Evolutionary conservation across 345 rosid species (phyloP).

Genomic region (Eucalyptus victrix): DNA sequence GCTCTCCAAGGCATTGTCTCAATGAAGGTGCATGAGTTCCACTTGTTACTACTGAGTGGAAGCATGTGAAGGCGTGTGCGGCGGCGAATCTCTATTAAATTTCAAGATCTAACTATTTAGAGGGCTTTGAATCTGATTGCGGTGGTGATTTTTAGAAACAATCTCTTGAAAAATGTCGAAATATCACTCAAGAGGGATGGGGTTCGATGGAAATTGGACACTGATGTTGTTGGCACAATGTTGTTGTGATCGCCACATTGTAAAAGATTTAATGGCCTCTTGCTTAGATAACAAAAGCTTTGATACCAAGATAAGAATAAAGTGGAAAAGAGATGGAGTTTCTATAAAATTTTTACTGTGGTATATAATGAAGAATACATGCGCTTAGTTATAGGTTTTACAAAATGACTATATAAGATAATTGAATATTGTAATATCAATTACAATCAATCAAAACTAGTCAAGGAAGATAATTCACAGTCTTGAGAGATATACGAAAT

Average conservation of each 20-base stretch:
- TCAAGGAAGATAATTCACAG: background rate
- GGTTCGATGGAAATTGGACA: background rate
- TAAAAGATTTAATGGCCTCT: background rate
- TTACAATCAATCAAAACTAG: background rate
- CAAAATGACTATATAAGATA: background rate
- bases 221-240: background rate
- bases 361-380: background rate
- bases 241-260: background rate
- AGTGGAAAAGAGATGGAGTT: background rate
- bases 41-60: background rate
- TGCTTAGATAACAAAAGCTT: background rate
- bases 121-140: background rate
- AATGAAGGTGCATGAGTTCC: background rate
- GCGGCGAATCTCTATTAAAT: background rate
- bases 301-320: background rate
- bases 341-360: background rate
- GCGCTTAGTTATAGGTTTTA: background rate
- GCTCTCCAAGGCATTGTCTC: too few relatives aligned
- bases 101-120: background rate
- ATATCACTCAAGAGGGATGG: background rate
- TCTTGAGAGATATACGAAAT: background rate
- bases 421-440: background rate
- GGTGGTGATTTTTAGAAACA: background rate
- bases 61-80: background rate
- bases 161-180: background rate